Evolutionary conservation across 2,329 filamentous ascomycete genomes (phyloP), one percentile per base, ranked within the genome.

Genomic region (Fusarium falciforme): DNA sequence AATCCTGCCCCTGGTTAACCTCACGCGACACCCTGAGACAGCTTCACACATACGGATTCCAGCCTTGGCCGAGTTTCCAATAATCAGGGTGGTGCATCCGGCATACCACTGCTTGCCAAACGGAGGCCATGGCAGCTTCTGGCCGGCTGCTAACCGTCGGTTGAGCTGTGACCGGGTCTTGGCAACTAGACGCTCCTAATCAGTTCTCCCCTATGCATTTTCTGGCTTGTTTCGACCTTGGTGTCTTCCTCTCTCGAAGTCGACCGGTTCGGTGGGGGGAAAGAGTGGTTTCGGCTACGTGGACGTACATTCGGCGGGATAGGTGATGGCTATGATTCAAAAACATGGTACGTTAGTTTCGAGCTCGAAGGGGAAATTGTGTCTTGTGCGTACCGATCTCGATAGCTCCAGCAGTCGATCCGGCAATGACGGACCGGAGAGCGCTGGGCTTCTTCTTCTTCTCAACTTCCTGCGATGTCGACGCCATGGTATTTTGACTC

Each of bases 21-120:
- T 47, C 31, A 55, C 27, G n/a, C 14, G 38, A 25, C 36, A 10
- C 6, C 12, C 6, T 25, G 12, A 10, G 31, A 40, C 1, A 4
- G 25, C 27, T 27, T 35, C 38, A 27, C 20, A 87, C 92, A 70
- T 89, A 95, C 95, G 92, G 73, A 98, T 97, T 68, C 95, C 96
- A 40, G 96, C 96, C 86, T 99, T 99, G 81, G 96, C 89, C 62
- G 95, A 97, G 85, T 99, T 99, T 70, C 96, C 96, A 76, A 98
- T 94, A 68, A 99, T 97, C 81, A 98, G 85, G 31, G 96, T 98
- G 55, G 96, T 98, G 86, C 96, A 99, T 40, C 96, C 96, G 14
- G 96, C 96, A 83, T 99, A 99, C 96, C 96, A 99, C 83, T 97
- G 94, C 77, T 85, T 87, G 58, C 96, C 96, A 80, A 98, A 98